Evolutionary conservation across 1,284 basidiomycete genomes (phyloP).

Genomic region (Fomitopsis palustris): DNA sequence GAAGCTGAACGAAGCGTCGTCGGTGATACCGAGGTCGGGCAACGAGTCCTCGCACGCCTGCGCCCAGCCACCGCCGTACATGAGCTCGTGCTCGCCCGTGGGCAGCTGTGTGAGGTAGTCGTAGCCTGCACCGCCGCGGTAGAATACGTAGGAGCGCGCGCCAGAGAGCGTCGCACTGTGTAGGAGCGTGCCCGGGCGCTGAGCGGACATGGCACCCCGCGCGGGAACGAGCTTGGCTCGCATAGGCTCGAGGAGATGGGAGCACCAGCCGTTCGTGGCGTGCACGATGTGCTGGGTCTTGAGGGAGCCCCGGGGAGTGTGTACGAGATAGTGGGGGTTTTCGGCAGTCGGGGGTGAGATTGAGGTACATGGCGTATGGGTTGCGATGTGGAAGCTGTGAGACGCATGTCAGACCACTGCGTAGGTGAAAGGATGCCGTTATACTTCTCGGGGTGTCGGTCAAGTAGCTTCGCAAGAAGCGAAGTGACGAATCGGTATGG

Average conservation of each 20-base stretch:
- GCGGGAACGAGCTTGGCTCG: slow-evolving; percentile 48
- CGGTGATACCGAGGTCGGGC: slow-evolving; percentile 38
- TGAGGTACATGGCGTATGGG: slow-evolving; percentile 38
- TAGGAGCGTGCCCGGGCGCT: slow-evolving; percentile 43
- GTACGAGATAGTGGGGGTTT: slow-evolving; percentile 33
- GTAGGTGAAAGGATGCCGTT: slow-evolving; percentile 13
- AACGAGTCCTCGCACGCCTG: slow-evolving; percentile 30
- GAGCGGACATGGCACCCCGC: slow-evolving; percentile 66
- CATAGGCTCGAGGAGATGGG: slow-evolving; percentile 53
- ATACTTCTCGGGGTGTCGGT: slow-evolving; percentile 34
- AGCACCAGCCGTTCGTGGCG: slow-evolving; percentile 76
- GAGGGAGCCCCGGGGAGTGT: slow-evolving; percentile 54
- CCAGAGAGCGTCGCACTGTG: slow-evolving; percentile 30
- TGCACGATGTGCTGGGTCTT: slow-evolving; percentile 63
- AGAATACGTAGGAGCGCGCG: slow-evolving; percentile 56
- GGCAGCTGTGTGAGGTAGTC: slow-evolving; percentile 77
- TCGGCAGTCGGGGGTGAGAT: slow-evolving; percentile 27
- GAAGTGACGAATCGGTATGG: slow-evolving; percentile 45
- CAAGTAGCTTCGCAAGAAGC: slow-evolving; percentile 35
- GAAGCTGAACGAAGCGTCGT: slow-evolving; percentile 38
- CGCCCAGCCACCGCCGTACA: slow-evolving; percentile 55
- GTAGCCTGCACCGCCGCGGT: slow-evolving; percentile 43
- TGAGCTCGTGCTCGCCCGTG: slow-evolving; percentile 46
- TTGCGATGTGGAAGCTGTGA: slow-evolving; percentile 38
- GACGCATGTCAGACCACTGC: too few species aligned